A percentile compares a stretch with the other conserved stretches of the same genome.
Conservation (phyloP, 1,139 yeast species). For the Candida buenavistaensis region DNA sequence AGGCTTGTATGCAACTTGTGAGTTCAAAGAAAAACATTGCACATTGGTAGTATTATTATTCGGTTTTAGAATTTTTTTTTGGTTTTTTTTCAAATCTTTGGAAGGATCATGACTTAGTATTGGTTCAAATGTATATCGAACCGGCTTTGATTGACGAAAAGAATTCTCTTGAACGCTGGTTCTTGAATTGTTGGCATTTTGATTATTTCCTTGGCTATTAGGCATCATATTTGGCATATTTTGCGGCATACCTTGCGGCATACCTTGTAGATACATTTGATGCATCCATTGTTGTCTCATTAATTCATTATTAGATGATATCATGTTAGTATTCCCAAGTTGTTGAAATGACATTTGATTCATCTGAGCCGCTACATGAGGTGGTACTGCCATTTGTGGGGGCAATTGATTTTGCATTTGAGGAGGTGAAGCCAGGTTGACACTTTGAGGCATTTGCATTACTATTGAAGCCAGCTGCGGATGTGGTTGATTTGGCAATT, state of each 20-base stretch:
- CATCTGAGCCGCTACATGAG: no score
- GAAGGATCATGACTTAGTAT: conserved; percentile 46
- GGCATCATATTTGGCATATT: neutral
- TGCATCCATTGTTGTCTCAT: conserved; percentile 3
- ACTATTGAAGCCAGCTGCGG: conserved; percentile 4
- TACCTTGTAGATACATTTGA: conserved; percentile 5
- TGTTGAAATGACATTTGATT: conserved; percentile 3
- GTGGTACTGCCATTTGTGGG: conserved; percentile 2
- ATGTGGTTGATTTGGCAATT: conserved; percentile 3
- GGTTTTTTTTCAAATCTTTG: conserved; percentile 25
- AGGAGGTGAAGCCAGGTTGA: conserved; percentile 8
- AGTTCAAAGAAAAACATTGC: conserved; percentile 33
- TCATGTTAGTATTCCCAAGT: conserved; percentile 2
- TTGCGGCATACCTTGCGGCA: conserved; percentile 1
- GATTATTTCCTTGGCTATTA: neutral
- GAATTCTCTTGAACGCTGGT: no score
- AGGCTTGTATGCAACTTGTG: conserved; percentile 39
- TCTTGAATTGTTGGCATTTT: conserved; percentile 9
- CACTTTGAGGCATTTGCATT: conserved; percentile 4
- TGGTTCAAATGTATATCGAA: conserved; percentile 42
- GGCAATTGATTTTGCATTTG: conserved; percentile 5
- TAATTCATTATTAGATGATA: neutral
- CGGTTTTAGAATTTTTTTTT: conserved; percentile 12
- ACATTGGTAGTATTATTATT: conserved; percentile 20
- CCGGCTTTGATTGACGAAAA: no score